Conservation (phyloP, 106 monocot genomes). For the Acorus gramineus region DNA sequence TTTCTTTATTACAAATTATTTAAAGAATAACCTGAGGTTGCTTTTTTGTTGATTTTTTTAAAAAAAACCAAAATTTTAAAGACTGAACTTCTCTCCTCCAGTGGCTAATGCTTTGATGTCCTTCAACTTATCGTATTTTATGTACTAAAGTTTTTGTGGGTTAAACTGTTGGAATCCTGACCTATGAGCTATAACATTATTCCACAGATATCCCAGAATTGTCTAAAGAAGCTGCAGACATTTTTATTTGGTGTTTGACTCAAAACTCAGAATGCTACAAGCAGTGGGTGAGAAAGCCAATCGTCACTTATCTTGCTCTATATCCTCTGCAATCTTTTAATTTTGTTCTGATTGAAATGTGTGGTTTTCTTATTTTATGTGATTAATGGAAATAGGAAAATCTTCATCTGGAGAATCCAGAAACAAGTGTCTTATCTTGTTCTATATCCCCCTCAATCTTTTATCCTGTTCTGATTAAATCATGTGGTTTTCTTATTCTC, state of each 20-base stretch:
- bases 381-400: constrained; percentile 47
- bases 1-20: too few species aligned
- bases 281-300: constrained; percentile 62
- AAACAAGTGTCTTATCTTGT: constrained; percentile 26
- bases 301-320: too few species aligned
- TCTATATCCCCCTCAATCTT: not conserved
- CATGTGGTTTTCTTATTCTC: not conserved
- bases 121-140: not conserved
- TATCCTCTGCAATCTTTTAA: not conserved
- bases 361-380: not conserved
- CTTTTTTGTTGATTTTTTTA: too few species aligned
- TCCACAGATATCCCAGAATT: constrained; percentile 56
- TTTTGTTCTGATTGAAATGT: not conserved
- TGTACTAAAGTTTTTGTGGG: not conserved
- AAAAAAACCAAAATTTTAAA: too few species aligned
- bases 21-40: too few species aligned
- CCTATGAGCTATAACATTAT: not conserved
- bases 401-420: constrained; percentile 58
- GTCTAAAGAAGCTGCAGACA: constrained; percentile 53
- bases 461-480: not conserved
- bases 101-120: not conserved
- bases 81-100: too few species aligned
- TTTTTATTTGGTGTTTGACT: constrained; percentile 94
- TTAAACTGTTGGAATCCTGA: not conserved
- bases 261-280: constrained; percentile 80